These are phyloP conservation scores for Umbilicus rupestris DNA, from an alignment of 164 flowering plant genomes.

Conservation along the genomic window DNA sequence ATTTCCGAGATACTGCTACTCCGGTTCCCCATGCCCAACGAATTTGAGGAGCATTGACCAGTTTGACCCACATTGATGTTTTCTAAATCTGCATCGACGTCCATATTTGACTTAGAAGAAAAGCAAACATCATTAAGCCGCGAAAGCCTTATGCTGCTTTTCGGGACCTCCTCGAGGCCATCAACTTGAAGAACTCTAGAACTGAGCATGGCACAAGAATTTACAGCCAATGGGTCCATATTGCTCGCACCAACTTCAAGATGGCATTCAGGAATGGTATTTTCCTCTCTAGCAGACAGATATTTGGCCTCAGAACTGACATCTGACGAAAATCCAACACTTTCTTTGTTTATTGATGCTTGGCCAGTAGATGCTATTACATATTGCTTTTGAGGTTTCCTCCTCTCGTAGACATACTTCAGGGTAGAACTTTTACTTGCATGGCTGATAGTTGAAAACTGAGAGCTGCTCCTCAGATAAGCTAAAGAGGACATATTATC, in stretches of 20 bases:
- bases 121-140: constrained; percentile 43
- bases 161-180: constrained; percentile 17
- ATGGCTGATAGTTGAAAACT: constrained; percentile 24
- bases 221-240: not conserved
- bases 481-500: constrained; percentile 9
- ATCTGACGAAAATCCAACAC: constrained; percentile 22
- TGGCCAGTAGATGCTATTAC: constrained; percentile 12
- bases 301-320: constrained; percentile 22
- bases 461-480: constrained; percentile 19
- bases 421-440: constrained; percentile 29
- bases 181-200: constrained; percentile 14
- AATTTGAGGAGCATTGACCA: constrained; percentile 53
- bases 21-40: constrained; percentile 17
- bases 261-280: constrained; percentile 13
- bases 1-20: constrained; percentile 32
- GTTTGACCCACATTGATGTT: constrained; percentile 37
- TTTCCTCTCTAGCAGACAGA: constrained; percentile 14
- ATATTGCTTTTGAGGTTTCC: constrained; percentile 26
- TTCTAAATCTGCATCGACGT: no score
- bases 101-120: no score
- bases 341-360: constrained; percentile 18
- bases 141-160: constrained; percentile 18
- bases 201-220: no score
- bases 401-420: constrained; percentile 44
- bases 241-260: constrained; percentile 10